Evolutionary conservation across 345 rosid species (phyloP).

Genomic region (Citrus medica): DNA sequence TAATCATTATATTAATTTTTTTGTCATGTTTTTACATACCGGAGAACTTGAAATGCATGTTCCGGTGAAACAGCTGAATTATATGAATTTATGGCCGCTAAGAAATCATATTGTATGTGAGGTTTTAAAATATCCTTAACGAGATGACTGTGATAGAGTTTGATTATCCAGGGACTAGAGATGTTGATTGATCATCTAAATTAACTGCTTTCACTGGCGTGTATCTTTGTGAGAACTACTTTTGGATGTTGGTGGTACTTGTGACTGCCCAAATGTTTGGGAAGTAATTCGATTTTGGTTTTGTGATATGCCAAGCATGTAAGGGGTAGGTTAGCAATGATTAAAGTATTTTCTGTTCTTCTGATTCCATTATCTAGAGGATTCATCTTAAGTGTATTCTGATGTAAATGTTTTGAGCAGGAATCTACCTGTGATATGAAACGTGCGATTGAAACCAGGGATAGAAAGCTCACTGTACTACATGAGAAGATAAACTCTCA

Average conservation of each 20-base stretch:
- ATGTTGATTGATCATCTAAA: neutral
- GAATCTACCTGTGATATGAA: conserved; percentile 74
- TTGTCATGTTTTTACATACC: neutral
- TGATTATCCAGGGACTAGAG: neutral
- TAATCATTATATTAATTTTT: neutral
- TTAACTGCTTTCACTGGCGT: neutral
- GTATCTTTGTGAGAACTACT: neutral
- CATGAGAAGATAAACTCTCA: conserved; percentile 62
- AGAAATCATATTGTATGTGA: neutral
- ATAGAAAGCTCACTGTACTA: conserved; percentile 45
- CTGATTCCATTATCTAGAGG: neutral
- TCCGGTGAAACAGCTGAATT: neutral
- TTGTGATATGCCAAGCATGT: neutral
- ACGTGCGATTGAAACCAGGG: conserved; percentile 49
- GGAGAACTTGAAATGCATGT: neutral
- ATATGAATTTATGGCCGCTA: neutral
- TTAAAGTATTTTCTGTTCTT: neutral
- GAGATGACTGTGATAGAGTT: neutral
- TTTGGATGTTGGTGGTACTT: neutral
- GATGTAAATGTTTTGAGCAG: conserved; percentile 33
- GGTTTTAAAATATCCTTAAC: neutral
- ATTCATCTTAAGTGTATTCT: neutral
- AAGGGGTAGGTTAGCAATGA: neutral
- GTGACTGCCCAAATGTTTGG: neutral
- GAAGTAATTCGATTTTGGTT: neutral